Evolutionary conservation across 768 basidiomycete species (phyloP).

Genomic region (Kwoniella dendrophila): DNA sequence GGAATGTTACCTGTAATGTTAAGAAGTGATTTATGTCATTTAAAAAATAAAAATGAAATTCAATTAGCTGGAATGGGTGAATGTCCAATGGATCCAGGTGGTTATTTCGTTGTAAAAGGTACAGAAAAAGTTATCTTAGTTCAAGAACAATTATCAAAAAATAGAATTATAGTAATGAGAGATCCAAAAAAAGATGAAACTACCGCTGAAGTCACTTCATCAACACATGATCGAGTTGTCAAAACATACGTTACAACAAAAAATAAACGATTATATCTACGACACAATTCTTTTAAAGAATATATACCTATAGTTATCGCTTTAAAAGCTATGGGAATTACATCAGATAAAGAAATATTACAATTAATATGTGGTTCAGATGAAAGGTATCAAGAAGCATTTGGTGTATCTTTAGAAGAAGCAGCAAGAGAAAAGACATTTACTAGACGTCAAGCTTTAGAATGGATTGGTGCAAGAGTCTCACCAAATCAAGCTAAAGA

Average conservation of each 20-base stretch:
- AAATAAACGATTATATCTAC: slow-evolving; percentile 89
- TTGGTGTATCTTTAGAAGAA: slow-evolving; percentile 91
- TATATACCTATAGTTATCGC: slow-evolving; percentile 95
- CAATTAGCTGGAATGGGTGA: slow-evolving; percentile 93
- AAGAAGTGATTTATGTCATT: slow-evolving; percentile 88
- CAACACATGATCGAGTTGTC: slow-evolving; percentile 69
- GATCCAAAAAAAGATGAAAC: slow-evolving; percentile 86
- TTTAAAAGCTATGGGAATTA: slow-evolving; percentile 92
- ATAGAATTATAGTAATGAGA: slow-evolving; percentile 96
- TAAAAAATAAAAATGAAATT: slow-evolving; percentile 73
- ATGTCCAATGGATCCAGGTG: slow-evolving; percentile 98
- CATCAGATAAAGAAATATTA: slow-evolving; percentile 96
- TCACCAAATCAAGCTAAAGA: slow-evolving; percentile 68
- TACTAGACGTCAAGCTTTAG: slow-evolving; percentile 89
- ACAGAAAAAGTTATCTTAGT: slow-evolving; percentile 99
- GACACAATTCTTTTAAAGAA: slow-evolving; percentile 96
- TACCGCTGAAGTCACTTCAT: slow-evolving; percentile 96
- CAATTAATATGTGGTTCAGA: slow-evolving; percentile 89
- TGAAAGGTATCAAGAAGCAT: slow-evolving; percentile 80
- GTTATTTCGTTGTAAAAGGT: slow-evolving; percentile 98
- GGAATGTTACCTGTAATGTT: slow-evolving; percentile 96
- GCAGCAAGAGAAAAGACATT: slow-evolving; percentile 73
- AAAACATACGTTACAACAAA: slow-evolving; percentile 98
- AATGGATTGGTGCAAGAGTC: slow-evolving; percentile 90
- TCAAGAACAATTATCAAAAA: slow-evolving; percentile 98